Percentiles rank a stretch among this genome's conserved stretches.
These are phyloP conservation scores for Kwoniella heveanensis DNA, from an alignment of 768 basidiomycete genomes.

Conservation along the genomic window DNA sequence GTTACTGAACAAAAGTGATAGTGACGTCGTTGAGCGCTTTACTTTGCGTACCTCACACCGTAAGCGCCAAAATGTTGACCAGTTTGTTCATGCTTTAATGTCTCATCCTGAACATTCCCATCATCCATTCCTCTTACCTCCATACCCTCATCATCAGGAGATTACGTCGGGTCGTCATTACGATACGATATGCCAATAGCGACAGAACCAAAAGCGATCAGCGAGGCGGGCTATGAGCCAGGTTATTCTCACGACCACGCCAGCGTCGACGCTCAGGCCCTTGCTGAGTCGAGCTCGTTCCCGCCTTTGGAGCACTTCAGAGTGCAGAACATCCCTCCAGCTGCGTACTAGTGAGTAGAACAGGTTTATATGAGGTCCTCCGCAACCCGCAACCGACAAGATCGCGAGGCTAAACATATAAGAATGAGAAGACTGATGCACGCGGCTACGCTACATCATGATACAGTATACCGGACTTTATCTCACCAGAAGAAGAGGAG, in stretches of 20 bases:
- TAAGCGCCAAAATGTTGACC: too few species aligned
- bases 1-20: neutral
- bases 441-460: neutral
- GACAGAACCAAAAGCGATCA: neutral
- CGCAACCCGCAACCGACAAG: too few species aligned
- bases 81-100: too few species aligned
- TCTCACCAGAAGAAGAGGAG: slow-evolving; percentile 69
- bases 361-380: too few species aligned
- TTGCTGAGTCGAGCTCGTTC: slow-evolving; percentile 4
- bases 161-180: too few species aligned
- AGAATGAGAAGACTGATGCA: neutral
- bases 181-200: slow-evolving; percentile 17
- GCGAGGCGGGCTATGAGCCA: neutral
- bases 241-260: too few species aligned
- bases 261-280: neutral
- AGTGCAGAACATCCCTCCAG: slow-evolving; percentile 38
- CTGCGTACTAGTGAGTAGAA: slow-evolving; percentile 44
- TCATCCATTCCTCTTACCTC: slow-evolving; percentile 4
- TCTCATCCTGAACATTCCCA: neutral
- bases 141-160: too few species aligned
- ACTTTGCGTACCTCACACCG: too few species aligned
- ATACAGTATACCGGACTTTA: slow-evolving; percentile 73
- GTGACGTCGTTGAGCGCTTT: neutral
- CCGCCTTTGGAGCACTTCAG: slow-evolving; percentile 35
- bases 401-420: too few species aligned